Conservation (phyloP, 2,329 filamentous ascomycete genomes). For the Alternaria sp. region DNA sequence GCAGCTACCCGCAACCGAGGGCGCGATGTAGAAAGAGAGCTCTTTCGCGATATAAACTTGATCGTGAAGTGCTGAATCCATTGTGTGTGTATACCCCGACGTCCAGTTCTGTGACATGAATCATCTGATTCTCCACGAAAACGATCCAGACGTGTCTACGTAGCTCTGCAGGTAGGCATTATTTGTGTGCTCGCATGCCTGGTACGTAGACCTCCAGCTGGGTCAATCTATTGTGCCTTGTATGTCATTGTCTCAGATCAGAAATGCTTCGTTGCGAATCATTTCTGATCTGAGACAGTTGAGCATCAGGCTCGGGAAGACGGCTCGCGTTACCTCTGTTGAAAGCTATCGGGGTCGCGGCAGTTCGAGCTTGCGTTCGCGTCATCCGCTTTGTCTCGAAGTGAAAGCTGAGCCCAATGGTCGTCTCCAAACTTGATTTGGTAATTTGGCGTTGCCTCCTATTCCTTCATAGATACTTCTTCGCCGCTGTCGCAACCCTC, state of each 20-base stretch:
- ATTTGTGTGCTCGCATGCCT: neutral
- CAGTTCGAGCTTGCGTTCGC: neutral
- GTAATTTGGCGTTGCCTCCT: neutral
- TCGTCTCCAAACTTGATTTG: neutral
- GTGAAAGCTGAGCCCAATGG: neutral
- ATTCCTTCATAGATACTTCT: conserved; percentile 78
- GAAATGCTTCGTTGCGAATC: neutral
- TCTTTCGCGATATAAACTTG: neutral
- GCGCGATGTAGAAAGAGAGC: neutral
- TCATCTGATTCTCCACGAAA: neutral
- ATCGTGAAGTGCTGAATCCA: neutral
- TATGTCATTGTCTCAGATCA: neutral
- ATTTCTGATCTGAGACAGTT: neutral
- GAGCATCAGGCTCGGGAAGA: neutral
- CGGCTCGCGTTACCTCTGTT: neutral
- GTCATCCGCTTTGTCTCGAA: neutral
- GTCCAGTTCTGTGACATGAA: neutral
- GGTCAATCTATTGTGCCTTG: neutral
- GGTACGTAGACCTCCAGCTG: neutral
- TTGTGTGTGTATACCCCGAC: neutral
- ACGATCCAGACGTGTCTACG: neutral
- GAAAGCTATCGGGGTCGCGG: neutral
- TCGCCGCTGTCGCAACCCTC: conserved; percentile 84
- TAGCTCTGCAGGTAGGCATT: neutral
- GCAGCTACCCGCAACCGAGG: neutral